Conservation (phyloP, 1,284 basidiomycete genomes). For the Moniliella sp. region DNA sequence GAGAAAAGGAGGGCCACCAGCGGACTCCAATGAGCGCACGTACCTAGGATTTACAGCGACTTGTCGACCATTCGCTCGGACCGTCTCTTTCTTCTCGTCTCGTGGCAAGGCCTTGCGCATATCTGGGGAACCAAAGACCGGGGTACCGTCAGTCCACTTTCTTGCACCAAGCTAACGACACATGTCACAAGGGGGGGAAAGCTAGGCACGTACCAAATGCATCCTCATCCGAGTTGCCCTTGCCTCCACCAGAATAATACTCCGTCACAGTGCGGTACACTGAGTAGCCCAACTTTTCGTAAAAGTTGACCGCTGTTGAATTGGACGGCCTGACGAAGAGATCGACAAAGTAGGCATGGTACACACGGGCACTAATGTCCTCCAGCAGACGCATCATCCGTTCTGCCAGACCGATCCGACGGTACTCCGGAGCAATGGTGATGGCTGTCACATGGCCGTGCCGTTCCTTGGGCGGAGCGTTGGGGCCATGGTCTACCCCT, state of each 20-base stretch:
- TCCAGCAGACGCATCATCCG: slow-evolving; percentile 64
- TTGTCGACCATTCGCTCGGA: slow-evolving; percentile 12
- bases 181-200: not conserved
- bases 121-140: slow-evolving; percentile 38
- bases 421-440: slow-evolving; percentile 72
- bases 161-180: not conserved
- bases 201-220: slow-evolving; percentile 53
- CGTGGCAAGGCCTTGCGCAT: slow-evolving; percentile 43
- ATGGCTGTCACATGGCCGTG: slow-evolving; percentile 59
- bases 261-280: slow-evolving; percentile 62
- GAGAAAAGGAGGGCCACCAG: no score
- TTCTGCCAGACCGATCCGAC: slow-evolving; percentile 56
- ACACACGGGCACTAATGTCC: slow-evolving; percentile 45
- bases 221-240: slow-evolving; percentile 49
- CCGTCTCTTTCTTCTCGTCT: slow-evolving; percentile 12
- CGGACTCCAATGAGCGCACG: slow-evolving; percentile 3
- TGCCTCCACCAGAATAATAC: slow-evolving; percentile 59
- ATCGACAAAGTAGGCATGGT: slow-evolving; percentile 57
- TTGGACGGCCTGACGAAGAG: slow-evolving; percentile 61
- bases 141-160: not conserved
- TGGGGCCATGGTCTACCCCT: no score
- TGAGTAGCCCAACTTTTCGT: slow-evolving; percentile 63
- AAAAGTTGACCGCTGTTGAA: slow-evolving; percentile 47
- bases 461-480: slow-evolving; percentile 11
- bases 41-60: slow-evolving; percentile 19